phyloP scores from a whole-genome alignment of 208 protist species.

The Tritrichomonas musculus region DNA sequence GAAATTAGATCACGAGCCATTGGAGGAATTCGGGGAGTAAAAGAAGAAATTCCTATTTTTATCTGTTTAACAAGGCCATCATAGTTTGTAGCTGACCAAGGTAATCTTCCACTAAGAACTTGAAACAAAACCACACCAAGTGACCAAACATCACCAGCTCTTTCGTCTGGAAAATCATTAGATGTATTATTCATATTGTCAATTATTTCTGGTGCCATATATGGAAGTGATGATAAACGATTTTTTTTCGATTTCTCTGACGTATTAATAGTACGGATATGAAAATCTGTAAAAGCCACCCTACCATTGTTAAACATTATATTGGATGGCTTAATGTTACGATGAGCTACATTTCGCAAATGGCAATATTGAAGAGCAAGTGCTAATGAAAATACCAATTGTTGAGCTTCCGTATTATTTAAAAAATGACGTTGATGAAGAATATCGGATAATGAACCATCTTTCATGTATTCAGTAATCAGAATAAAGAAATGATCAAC shows the following conservation, averaged over 20 bases:
- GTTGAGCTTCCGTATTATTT: background rate
- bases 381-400: background rate
- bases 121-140: background rate
- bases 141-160: background rate
- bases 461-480: no score
- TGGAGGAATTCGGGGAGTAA: no score
- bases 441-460: no score
- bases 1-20: no score
- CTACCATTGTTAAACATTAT: no score
- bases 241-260: background rate
- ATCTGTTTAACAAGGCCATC: no score
- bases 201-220: background rate
- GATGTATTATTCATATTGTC: no score
- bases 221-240: background rate
- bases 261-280: no score
- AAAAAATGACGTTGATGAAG: background rate
- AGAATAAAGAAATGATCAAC: no score
- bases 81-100: background rate
- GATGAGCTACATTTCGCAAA: background rate
- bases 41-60: no score
- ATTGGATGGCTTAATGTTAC: no score
- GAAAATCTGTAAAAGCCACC: no score
- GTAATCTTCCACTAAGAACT: background rate
- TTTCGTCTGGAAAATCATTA: background rate
- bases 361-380: background rate